Evolutionary conservation across 176 grass and related monocot species (phyloP), one percentile per base, ranked within the genome.

Genomic region (Phragmites australis): DNA sequence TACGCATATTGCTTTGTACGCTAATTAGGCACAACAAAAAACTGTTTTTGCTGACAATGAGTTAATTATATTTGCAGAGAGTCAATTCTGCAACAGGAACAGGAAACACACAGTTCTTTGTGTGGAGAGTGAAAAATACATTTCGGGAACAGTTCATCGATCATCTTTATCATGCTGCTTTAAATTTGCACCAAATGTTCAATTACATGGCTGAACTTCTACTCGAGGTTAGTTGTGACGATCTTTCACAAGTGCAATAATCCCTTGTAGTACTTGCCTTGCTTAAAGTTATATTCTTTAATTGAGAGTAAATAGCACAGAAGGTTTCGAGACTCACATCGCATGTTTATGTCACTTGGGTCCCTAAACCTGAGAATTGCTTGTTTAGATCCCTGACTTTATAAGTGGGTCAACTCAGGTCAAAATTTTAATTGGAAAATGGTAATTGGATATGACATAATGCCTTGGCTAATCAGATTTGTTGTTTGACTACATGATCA

Each of bases 91-190:
- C 65, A n/a, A 37, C 71, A 67, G 84, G 57, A 82, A 42, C 76
- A 22, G 90, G 84, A 27, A 67, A 76, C 26, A 8, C 83, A 62
- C 49, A 69, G 29, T 76, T 89, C 66, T 97, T 82, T 85, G 82
- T 93, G 64, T 97, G 93, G 93, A 87, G 81, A 71, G 60, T 82
- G 25, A 97, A 88, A 69, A 81, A 65, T 65, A 74, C 72, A 62
- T 82, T 87, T 75, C 82, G 52, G 82, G 84, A 97, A 60, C 68
- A 86, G 26, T 72, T 89, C 44, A 49, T 91, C 9, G 80, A 93
- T 79, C 70, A 93, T 82, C 87, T 93, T 48, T 91, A 89, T 29
- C 90, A 93, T 85, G 72, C 85, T 74, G 83, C 90, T 75, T 91
- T 93, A 40, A 97, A 97, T 82, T 83, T 93, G 63, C 82, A 77